A percentile compares a stretch with the other conserved stretches of the same genome.
Evolutionary conservation across 2,329 filamentous ascomycete species (phyloP).

Genomic region (Cordyceps cateniannulata): DNA sequence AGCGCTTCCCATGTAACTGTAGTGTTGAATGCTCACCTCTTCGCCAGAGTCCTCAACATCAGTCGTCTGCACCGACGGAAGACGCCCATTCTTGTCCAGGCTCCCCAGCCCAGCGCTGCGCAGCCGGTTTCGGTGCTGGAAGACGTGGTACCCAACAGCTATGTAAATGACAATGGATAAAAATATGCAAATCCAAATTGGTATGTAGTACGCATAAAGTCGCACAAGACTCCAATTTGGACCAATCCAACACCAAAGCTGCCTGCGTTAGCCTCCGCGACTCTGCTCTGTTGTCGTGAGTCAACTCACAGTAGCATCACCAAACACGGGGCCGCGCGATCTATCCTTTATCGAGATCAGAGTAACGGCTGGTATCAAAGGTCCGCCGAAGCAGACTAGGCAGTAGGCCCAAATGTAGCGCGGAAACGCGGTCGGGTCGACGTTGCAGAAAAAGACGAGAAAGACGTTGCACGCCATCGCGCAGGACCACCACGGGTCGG

Average conservation of each 20-base stretch:
- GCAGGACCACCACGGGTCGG: slow-evolving; percentile 69
- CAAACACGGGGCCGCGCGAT: slow-evolving; percentile 39
- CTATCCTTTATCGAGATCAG: slow-evolving; percentile 52
- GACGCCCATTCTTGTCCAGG: slow-evolving; percentile 18
- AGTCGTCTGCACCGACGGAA: slow-evolving; percentile 20
- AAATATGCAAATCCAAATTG: slow-evolving; percentile 53
- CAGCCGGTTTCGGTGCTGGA: slow-evolving; percentile 50
- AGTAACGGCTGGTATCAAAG: slow-evolving; percentile 58
- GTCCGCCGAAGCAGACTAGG: slow-evolving; percentile 62
- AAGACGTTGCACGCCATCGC: slow-evolving; percentile 80
- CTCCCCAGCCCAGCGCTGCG: slow-evolving; percentile 35
- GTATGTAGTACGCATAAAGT: slow-evolving; percentile 54
- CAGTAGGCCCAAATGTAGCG: slow-evolving; percentile 66
- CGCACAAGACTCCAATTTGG: slow-evolving; percentile 47
- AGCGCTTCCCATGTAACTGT: neutral
- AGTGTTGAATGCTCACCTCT: slow-evolving; percentile 24
- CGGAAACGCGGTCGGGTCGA: slow-evolving; percentile 56
- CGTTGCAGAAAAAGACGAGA: slow-evolving; percentile 55
- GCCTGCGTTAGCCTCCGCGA: slow-evolving; percentile 11
- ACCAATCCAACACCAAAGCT: slow-evolving; percentile 58
- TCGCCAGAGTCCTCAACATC: slow-evolving; percentile 27
- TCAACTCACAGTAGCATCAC: slow-evolving; percentile 47
- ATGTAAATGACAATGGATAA: slow-evolving; percentile 49
- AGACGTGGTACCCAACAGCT: slow-evolving; percentile 52
- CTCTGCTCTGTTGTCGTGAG: neutral